These are phyloP conservation scores for Cutaneotrichosporon arboriforme DNA, from an alignment of 1,284 basidiomycete genomes.

Conservation along the genomic window DNA sequence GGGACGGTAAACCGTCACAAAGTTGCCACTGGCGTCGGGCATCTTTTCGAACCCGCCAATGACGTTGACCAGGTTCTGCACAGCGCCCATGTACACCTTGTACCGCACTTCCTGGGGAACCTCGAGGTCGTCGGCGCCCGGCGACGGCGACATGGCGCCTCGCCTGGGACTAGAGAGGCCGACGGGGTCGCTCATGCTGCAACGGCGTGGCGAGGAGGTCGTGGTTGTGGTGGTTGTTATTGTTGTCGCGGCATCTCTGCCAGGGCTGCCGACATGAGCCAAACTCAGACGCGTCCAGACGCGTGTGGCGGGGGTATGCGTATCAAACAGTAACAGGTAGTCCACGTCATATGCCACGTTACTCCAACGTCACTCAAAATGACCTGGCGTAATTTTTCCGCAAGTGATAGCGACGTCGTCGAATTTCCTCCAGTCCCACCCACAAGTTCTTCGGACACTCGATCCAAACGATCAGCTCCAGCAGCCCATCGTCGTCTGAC, in stretches of 20 bases:
- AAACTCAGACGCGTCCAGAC: slow-evolving; percentile 7
- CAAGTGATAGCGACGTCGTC: background rate
- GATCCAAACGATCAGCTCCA: background rate
- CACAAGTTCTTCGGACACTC: background rate
- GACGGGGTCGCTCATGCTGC: background rate
- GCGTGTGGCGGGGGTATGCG: background rate
- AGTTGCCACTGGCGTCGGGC: slow-evolving; percentile 44
- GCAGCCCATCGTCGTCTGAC: background rate
- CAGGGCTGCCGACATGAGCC: background rate
- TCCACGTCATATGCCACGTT: background rate
- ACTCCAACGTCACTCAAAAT: background rate
- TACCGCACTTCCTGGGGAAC: slow-evolving; percentile 26
- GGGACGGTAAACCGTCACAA: slow-evolving; percentile 63
- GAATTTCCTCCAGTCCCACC: slow-evolving; percentile 3
- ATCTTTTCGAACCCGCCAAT: slow-evolving; percentile 47
- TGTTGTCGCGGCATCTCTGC: background rate
- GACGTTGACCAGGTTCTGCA: slow-evolving; percentile 42
- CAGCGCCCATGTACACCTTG: slow-evolving; percentile 43
- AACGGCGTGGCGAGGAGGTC: background rate
- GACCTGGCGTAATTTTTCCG: background rate
- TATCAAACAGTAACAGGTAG: background rate
- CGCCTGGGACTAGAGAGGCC: background rate
- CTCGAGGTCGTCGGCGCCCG: slow-evolving; percentile 4
- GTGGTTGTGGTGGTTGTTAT: slow-evolving; percentile 1
- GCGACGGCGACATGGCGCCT: background rate